A percentile compares a stretch with the other conserved stretches of the same genome.
Conservation (phyloP, 2,329 filamentous ascomycete species). For the Daldinia sp. region DNA sequence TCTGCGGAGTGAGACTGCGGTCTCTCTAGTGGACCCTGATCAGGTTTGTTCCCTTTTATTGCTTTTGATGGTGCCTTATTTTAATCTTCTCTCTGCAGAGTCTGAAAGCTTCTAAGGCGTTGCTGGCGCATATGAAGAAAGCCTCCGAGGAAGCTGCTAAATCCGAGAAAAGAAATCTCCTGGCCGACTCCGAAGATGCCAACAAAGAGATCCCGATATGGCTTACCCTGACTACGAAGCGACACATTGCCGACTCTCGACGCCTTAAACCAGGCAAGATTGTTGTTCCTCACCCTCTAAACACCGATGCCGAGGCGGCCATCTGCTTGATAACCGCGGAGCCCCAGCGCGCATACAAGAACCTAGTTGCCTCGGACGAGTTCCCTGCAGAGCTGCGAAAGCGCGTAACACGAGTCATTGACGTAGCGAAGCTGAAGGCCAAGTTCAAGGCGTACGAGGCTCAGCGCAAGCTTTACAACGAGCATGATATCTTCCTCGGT, state of each 20-base stretch:
- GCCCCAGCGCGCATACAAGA: slow-evolving; percentile 76
- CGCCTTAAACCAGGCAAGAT: slow-evolving; percentile 85
- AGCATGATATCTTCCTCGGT: slow-evolving; percentile 94
- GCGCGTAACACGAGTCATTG: slow-evolving; percentile 81
- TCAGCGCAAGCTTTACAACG: slow-evolving; percentile 81
- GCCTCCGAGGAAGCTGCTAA: slow-evolving; percentile 60
- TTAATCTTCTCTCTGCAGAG: slow-evolving; percentile 56
- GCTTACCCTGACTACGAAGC: slow-evolving; percentile 74
- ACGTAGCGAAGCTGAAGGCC: slow-evolving; percentile 80
- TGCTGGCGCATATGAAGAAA: slow-evolving; percentile 72
- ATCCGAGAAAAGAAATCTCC: slow-evolving; percentile 67
- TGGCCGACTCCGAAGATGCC: slow-evolving; percentile 60
- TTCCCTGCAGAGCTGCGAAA: slow-evolving; percentile 76
- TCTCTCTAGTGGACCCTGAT: slow-evolving; percentile 53
- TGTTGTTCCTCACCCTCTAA: slow-evolving; percentile 79
- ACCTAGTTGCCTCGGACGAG: slow-evolving; percentile 79
- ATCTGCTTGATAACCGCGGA: slow-evolving; percentile 89
- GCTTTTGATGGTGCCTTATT: not conserved
- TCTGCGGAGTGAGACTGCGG: slow-evolving; percentile 49
- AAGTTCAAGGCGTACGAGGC: slow-evolving; percentile 93
- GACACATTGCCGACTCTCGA: slow-evolving; percentile 75
- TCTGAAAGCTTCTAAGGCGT: slow-evolving; percentile 72
- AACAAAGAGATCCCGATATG: slow-evolving; percentile 67
- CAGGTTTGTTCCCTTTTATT: slow-evolving; percentile 45
- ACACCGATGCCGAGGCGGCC: slow-evolving; percentile 62